These are phyloP conservation scores for Pezizomycotina sp. DNA, from an alignment of 2,329 filamentous ascomycete species.

Conservation along the genomic window DNA sequence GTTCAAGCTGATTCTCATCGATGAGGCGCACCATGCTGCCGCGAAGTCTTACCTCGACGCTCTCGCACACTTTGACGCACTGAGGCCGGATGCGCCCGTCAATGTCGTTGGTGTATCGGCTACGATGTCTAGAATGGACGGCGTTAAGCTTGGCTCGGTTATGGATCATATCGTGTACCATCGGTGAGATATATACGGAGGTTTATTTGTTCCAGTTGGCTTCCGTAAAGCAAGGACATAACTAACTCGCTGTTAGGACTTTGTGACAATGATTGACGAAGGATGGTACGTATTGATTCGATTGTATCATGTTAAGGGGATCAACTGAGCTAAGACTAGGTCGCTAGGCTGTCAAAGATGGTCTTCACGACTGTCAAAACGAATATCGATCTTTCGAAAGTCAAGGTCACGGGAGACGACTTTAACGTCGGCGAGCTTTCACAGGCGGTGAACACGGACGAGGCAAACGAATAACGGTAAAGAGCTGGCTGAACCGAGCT, in stretches of 20 bases:
- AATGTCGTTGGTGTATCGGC: slow-evolving; percentile 80
- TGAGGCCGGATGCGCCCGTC: slow-evolving; percentile 30
- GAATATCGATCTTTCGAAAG: slow-evolving; percentile 58
- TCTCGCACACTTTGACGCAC: slow-evolving; percentile 61
- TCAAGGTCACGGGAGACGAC: slow-evolving; percentile 54
- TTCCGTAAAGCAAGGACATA: background rate
- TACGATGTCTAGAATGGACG: slow-evolving; percentile 38
- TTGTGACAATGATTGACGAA: slow-evolving; percentile 65
- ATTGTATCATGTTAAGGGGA: no score
- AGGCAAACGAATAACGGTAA: slow-evolving; percentile 73
- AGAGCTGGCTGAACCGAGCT: slow-evolving; percentile 69
- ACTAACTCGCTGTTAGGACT: slow-evolving; percentile 35
- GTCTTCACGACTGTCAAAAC: slow-evolving; percentile 84
- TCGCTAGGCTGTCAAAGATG: slow-evolving; percentile 51
- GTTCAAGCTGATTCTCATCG: slow-evolving; percentile 85
- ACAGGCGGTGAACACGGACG: slow-evolving; percentile 60
- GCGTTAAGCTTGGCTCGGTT: slow-evolving; percentile 23
- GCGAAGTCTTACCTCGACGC: slow-evolving; percentile 60
- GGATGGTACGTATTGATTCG: slow-evolving; percentile 43
- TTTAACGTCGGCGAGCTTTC: slow-evolving; percentile 68
- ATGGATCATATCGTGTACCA: slow-evolving; percentile 26
- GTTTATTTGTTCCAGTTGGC: background rate
- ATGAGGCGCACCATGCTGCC: slow-evolving; percentile 94
- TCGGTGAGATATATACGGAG: slow-evolving; percentile 14
- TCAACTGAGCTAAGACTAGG: no score